Percentiles rank a stretch among this genome's conserved stretches.
phyloP scores from a whole-genome alignment of 495 filamentous ascomycete genomes.

The Penicillium robsamsonii region DNA sequence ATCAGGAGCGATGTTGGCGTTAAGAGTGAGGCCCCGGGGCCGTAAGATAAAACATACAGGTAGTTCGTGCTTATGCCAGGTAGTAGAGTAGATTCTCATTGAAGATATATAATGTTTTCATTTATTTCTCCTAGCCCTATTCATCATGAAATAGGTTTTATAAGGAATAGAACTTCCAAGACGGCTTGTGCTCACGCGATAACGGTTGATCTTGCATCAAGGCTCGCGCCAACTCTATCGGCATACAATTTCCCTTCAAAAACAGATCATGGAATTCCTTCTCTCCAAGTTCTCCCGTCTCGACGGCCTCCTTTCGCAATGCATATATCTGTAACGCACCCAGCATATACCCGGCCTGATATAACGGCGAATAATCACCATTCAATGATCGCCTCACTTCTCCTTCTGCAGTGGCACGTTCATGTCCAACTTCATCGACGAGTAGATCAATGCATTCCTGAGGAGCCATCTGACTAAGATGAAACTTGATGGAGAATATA shows the following conservation, averaged over 20 bases:
- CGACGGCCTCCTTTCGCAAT: slow-evolving; percentile 40
- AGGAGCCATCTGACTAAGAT: slow-evolving; percentile 45
- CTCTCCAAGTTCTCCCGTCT: slow-evolving; percentile 32
- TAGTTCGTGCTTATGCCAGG: too few relatives aligned
- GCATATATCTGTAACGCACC: slow-evolving; percentile 49
- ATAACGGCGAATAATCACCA: slow-evolving; percentile 31
- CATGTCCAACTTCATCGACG: slow-evolving; percentile 44
- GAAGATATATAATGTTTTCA: neutral
- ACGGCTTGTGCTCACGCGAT: neutral
- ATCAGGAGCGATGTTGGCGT: too few relatives aligned
- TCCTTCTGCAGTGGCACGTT: slow-evolving; percentile 54
- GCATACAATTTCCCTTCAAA: slow-evolving; percentile 49
- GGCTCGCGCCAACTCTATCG: slow-evolving; percentile 50
- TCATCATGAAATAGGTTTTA: neutral
- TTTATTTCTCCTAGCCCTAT: neutral
- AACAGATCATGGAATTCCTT: slow-evolving; percentile 48
- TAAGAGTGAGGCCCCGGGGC: too few relatives aligned
- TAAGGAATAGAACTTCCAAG: neutral
- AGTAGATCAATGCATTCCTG: slow-evolving; percentile 49
- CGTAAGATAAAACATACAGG: too few relatives aligned
- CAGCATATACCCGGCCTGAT: slow-evolving; percentile 54
- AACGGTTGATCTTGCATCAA: slow-evolving; percentile 27
- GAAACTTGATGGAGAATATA: slow-evolving; percentile 51
- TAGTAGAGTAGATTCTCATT: too few relatives aligned
- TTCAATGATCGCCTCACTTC: slow-evolving; percentile 50